Percentiles rank a stretch among this genome's conserved stretches.
phyloP scores from a whole-genome alignment of 495 filamentous ascomycete species.

The Physcia stellaris region DNA sequence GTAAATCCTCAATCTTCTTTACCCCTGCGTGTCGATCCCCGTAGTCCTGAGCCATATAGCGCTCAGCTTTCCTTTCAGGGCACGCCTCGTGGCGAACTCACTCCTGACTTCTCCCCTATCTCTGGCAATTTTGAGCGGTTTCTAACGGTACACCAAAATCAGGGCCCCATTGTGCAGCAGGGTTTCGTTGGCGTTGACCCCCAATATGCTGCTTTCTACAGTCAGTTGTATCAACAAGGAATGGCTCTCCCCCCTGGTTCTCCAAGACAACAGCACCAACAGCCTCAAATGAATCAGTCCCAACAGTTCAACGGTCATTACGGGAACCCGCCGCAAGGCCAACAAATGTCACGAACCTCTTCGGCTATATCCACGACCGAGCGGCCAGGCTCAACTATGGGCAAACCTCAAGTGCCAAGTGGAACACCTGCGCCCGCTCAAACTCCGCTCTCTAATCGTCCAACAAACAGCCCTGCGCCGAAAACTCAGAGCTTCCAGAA shows the following conservation, averaged over 20 bases:
- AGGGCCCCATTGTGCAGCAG: constrained; percentile 28
- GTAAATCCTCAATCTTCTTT: constrained; percentile 50
- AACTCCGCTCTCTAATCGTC: constrained; percentile 42
- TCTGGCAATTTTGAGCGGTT: constrained; percentile 56
- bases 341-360: constrained; percentile 67
- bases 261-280: constrained; percentile 38
- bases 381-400: constrained; percentile 65
- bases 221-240: constrained; percentile 30
- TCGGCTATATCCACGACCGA: constrained; percentile 65
- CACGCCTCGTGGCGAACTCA: constrained; percentile 24
- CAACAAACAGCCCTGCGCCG: constrained; percentile 36
- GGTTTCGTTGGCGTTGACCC: constrained; percentile 35
- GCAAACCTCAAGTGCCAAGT: constrained; percentile 46
- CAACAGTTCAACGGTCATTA: constrained; percentile 37
- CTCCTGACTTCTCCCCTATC: constrained; percentile 50
- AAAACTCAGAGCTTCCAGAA: constrained; percentile 36
- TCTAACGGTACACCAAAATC: constrained; percentile 53
- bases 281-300: constrained; percentile 32
- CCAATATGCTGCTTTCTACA: constrained; percentile 30
- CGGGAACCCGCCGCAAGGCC: constrained; percentile 38
- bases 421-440: constrained; percentile 46
- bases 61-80: constrained; percentile 18
- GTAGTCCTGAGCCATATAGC: constrained; percentile 14
- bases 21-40: constrained; percentile 20
- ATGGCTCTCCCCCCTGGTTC: constrained; percentile 39